Base-by-base conservation (phyloP, 306 rosid genomes). In the Vicia sativa region DNA sequence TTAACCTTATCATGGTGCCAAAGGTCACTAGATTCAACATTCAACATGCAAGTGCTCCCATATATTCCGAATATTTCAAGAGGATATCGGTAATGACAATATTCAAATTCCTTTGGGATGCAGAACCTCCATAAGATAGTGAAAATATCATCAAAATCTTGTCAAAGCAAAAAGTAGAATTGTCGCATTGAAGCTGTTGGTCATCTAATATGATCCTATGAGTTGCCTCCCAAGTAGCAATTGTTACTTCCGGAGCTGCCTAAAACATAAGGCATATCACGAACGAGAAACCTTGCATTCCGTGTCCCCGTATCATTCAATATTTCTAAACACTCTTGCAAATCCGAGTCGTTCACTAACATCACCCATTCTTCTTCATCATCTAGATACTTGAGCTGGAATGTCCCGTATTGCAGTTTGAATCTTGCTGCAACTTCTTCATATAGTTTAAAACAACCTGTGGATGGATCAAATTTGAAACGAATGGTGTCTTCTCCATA, bases 281-380 rank as follows among this genome's bases (percentile, higher is more conserved):
- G 90, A 19, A 91, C 96, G 34, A 87, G 81, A 64, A 91, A 75
- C 89, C 82, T 89, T 56, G 79, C 87, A 28, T 49, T 71, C 29
- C 29, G 79, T 8, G 73, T 75, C 23, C 95, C 95, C 3, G 70
- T 53, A 34, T 91, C 90, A 44, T 82, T 87, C 83, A 85, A 49
- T 74, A 87, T 78, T 59, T 89, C 96, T 4, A 91, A 56, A 65
- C 97, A 91, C 75, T 87, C 96, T 58, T 69, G 92, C 70, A 91
- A 66, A 79, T 87, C 97, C 2, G 85, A 76, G 64, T 89, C 89
- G 25, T 70, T 79, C 21, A 81, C 86, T 68, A 91, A 28, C 96
- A 87, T 85, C 61, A 91, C 96, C 97, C 96, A 91, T 72, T 91
- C 96, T 55, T 89, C 82, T 75, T 91, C 95, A 65, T 91, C 96